Evolutionary conservation across 2,329 filamentous ascomycete genomes (phyloP), one percentile per base, ranked within the genome.

Genomic region (Aspergillus pseudoterreus): DNA sequence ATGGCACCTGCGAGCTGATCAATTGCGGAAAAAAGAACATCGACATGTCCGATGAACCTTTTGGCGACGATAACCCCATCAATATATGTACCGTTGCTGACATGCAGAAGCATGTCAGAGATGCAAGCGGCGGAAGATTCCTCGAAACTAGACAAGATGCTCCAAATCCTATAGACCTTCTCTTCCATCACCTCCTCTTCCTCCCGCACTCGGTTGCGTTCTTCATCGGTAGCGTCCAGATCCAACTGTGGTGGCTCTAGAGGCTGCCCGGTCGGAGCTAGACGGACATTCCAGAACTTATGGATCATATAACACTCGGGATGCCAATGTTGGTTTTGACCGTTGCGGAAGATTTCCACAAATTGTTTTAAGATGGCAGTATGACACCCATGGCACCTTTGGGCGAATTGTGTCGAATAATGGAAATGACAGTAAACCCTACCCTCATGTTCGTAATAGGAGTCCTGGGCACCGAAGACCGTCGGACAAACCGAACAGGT

Each of bases 231-330:
- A 11, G 84, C 84, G 58, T 85, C 78, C 38, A 74, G 72, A 47
- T 82, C 78, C 10, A 71, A 61, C 47, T 73, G 68, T 4, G 71
- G 68, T 15, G 62, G 72, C 51, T 78, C 74, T 33, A 77, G 66
- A 10, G 72, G 67, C 51, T 84, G 78, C 38, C 80, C 79, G 10
- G 82, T 78, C 22, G 84, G 80, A 10, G 85, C 84, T 35, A 99
- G 78, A 47, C 94, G 86, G 53, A 99, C 94, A 68, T 97, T 99
- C 94, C 94, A 99, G 73, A 97, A 99, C 67, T 99, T 99, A 76
- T 99, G 94, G 57, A 99, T 99, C 94, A 99, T 99, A 73, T 99
- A 99, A 72, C 94, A 99, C 73, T 99, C 94, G 2, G 94, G 94
- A 68, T 99, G 94, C 94, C 94, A 99, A 70, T 99, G 94, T 67